Percentiles rank a stretch among this genome's conserved stretches.
Conservation (phyloP, 306 rosid genomes). For the Inga laurina region DNA sequence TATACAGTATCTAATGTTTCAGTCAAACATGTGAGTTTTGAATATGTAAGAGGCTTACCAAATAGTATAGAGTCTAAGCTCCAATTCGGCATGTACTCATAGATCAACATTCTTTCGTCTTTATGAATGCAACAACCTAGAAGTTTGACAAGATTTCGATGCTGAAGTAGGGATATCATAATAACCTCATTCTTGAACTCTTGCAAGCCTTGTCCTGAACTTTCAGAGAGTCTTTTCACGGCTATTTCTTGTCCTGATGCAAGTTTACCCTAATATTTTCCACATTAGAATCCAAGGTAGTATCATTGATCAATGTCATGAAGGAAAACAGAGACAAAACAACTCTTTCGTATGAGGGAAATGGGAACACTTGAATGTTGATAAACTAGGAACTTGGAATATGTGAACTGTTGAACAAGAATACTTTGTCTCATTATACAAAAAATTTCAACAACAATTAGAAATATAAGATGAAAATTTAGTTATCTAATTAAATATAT, state of each 20-base stretch:
- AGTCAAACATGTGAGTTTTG: not conserved
- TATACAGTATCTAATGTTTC: not conserved
- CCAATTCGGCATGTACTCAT: slow-evolving; percentile 46
- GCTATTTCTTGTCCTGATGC: slow-evolving; percentile 52
- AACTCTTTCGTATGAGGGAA: not conserved
- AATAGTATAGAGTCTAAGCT: slow-evolving; percentile 43
- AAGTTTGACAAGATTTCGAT: slow-evolving; percentile 44
- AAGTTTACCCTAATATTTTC: slow-evolving; percentile 42
- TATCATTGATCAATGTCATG: slow-evolving; percentile 3
- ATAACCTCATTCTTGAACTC: slow-evolving; percentile 51
- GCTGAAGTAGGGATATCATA: slow-evolving; percentile 47
- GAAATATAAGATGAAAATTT: not conserved
- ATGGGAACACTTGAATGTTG: not conserved
- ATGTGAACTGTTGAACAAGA: not conserved
- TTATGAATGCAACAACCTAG: slow-evolving; percentile 46
- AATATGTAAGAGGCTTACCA: slow-evolving; percentile 30
- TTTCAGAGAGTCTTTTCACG: slow-evolving; percentile 50
- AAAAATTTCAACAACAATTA: not conserved
- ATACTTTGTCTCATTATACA: not conserved
- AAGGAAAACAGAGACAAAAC: not conserved
- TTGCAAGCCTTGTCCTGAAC: slow-evolving; percentile 45
- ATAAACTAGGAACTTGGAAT: not conserved
- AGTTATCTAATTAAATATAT: not conserved
- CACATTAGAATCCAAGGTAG: not conserved
- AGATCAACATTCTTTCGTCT: slow-evolving; percentile 45